Base-by-base conservation (phyloP, 2,329 filamentous ascomycete species). In the Exophiala oligosperma region DNA sequence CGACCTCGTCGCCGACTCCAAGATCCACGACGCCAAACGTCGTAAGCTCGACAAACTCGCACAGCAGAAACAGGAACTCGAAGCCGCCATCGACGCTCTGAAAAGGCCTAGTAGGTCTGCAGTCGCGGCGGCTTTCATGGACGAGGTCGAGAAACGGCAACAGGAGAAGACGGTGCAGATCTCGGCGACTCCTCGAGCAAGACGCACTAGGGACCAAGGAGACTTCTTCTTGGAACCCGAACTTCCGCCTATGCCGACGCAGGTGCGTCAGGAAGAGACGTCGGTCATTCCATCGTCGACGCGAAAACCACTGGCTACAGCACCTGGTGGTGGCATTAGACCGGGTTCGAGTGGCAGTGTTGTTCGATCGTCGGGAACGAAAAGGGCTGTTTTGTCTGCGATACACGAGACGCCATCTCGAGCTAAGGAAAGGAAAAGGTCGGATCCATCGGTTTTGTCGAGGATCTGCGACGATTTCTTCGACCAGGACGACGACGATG, bases 51-150 rank as follows among this genome's bases (percentile, higher is more conserved):
- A 77, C 56, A 70, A 74, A 59, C 66, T 77, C 11, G 68, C 74
- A 24, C 75, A 79, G 29, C 76, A 79, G 57, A 78, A 78, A 68
- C 76, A 72, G 58, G 77, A 80, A 59, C 70, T 80, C 8, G 76
- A 78, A 59, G 76, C 75, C 26, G 78, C 78, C 28, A 81, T 81
- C 58, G 67, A 72, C 24, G 72, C 76, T 0, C 67, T 80, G 3
- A 73, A 76, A 48, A 79, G 77, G 57, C 78, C 78, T 3, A 79
- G 79, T 61, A 70, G 78, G 50, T 71, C 74, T 35, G 70, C 79
- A 3, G 76, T 77, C 11, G 73, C 76, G 14, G 74, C 73, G 54
- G 75, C 78, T 47, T 72, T 78, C 48, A 77, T 74, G 7, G 72
- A 79, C 9, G 73, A 75, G 52, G 72, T 71, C 4, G 73, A 72